Conservation (phyloP, 345 rosid genomes). For the Heritiera fomes region DNA sequence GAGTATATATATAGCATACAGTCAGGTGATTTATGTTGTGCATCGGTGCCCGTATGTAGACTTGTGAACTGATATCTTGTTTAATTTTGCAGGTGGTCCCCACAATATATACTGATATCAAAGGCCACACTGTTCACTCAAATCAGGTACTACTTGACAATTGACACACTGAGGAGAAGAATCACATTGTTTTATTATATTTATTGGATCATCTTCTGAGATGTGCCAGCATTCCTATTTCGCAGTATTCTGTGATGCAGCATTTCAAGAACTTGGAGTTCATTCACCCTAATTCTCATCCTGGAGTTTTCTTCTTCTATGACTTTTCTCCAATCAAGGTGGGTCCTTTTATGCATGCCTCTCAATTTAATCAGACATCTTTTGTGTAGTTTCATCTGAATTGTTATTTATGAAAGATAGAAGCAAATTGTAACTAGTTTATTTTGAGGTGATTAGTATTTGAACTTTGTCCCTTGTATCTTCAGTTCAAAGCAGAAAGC, state of each 20-base stretch:
- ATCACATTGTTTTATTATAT: constrained; percentile 7
- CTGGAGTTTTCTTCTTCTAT: constrained; percentile 90
- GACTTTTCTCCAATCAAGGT: constrained; percentile 96
- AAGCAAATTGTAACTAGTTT: background rate
- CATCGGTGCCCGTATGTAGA: background rate
- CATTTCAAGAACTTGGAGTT: constrained; percentile 63
- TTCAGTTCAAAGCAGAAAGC: background rate
- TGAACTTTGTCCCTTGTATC: background rate
- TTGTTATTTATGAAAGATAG: background rate
- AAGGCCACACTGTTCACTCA: constrained; percentile 58
- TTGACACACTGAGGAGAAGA: background rate
- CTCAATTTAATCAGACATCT: constrained; percentile 8
- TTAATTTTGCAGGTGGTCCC: constrained; percentile 79
- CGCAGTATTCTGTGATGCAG: constrained; percentile 86
- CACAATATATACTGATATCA: constrained; percentile 68
- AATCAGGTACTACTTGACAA: constrained; percentile 58
- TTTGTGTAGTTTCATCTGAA: background rate
- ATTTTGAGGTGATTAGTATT: background rate
- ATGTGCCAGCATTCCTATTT: constrained; percentile 7
- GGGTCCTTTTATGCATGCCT: constrained; percentile 8
- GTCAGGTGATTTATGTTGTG: background rate
- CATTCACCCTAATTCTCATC: constrained; percentile 43
- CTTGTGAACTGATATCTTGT: background rate
- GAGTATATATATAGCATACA: background rate
- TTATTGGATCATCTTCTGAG: constrained; percentile 19